These are phyloP conservation scores for Neopestalotiopsis sp. DNA, from an alignment of 2,329 filamentous ascomycete genomes.

Conservation along the genomic window DNA sequence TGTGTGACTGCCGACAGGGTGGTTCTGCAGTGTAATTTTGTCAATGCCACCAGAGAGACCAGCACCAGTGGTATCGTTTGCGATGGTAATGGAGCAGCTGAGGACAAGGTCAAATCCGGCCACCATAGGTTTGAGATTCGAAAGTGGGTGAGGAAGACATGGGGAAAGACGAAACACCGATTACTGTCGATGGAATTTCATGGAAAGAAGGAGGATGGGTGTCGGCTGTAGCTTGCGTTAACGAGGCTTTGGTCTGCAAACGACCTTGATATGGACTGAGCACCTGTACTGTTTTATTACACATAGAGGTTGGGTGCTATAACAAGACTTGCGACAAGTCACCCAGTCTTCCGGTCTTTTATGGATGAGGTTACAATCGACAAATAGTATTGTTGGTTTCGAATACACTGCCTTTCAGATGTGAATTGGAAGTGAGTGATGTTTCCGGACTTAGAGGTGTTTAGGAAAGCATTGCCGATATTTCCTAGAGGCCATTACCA, in stretches of 20 bases:
- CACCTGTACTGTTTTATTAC: background rate
- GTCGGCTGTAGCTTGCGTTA: background rate
- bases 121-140: background rate
- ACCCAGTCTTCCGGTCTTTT: too few species aligned
- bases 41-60: background rate
- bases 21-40: background rate
- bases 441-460: too few species aligned
- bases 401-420: too few species aligned
- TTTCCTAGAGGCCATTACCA: background rate
- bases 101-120: background rate
- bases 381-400: too few species aligned
- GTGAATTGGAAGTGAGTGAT: too few species aligned
- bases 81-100: too few species aligned
- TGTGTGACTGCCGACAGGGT: background rate
- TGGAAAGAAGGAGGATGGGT: background rate
- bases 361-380: too few species aligned
- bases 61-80: background rate
- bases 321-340: background rate
- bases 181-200: background rate
- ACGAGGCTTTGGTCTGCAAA: background rate
- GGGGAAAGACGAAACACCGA: background rate
- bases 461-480: too few species aligned
- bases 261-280: background rate
- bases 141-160: constrained; percentile 9
- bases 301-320: background rate